phyloP scores from a whole-genome alignment of 257 asterid genomes.

The Handroanthus guayacan region DNA sequence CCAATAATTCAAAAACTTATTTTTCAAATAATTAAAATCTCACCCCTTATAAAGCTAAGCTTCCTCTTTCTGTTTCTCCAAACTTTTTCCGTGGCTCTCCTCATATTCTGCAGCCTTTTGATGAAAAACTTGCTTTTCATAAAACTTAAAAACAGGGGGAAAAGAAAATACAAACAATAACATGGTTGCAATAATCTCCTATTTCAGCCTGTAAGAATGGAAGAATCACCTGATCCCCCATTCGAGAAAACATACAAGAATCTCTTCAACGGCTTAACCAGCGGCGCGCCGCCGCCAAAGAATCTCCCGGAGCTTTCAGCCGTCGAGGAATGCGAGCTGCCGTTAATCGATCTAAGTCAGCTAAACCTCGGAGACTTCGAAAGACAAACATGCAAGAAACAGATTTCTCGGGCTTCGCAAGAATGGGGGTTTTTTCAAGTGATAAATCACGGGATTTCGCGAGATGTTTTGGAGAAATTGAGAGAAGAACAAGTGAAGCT shows the following conservation, averaged over 20 bases:
- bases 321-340: slow-evolving; percentile 75
- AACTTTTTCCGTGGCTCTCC: no score
- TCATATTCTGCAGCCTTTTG: background rate
- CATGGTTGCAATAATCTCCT: slow-evolving; percentile 6
- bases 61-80: no score
- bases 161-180: background rate
- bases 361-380: slow-evolving; percentile 53
- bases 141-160: background rate
- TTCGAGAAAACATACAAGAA: slow-evolving; percentile 62
- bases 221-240: slow-evolving; percentile 84
- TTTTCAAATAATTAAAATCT: no score
- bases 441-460: slow-evolving; percentile 80
- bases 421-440: slow-evolving; percentile 99
- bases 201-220: slow-evolving; percentile 60
- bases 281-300: background rate
- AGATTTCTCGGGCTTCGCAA: slow-evolving; percentile 68
- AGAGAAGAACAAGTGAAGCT: slow-evolving; percentile 71
- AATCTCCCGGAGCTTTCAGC: slow-evolving; percentile 34
- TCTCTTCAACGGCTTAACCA: slow-evolving; percentile 44
- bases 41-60: no score
- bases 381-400: slow-evolving; percentile 61
- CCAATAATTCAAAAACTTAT: no score
- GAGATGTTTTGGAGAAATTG: slow-evolving; percentile 65
- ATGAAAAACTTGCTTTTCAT: background rate
- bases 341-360: slow-evolving; percentile 70